Conservation (phyloP, 106 monocot species). For the Gastrodia elata region DNA sequence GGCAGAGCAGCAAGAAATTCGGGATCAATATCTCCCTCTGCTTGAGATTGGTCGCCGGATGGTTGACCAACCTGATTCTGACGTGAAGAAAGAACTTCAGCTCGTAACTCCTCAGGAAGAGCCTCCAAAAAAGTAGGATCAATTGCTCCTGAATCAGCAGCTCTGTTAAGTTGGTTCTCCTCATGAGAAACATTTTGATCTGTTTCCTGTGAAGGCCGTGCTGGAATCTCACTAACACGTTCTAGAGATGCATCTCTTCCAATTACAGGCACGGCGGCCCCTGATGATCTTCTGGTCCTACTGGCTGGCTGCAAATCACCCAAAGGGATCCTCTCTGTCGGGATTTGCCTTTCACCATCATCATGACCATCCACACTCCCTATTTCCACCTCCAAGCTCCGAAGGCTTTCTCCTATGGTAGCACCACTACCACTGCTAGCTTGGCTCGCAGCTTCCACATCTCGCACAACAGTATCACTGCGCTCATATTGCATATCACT, state of each 20-base stretch:
- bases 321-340: conserved; percentile 26
- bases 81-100: conserved; percentile 91
- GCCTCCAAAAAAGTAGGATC: conserved; percentile 98
- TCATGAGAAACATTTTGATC: conserved; percentile 30
- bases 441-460: conserved; percentile 91
- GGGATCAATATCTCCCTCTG: conserved; percentile 84
- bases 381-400: conserved; percentile 96
- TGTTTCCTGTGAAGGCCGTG: conserved; percentile 29
- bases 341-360: conserved; percentile 67
- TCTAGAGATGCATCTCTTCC: conserved; percentile 60
- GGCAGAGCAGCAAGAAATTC: conserved; percentile 99
- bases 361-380: conserved; percentile 98
- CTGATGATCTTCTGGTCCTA: conserved; percentile 49
- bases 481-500: conserved; percentile 87
- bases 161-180: conserved; percentile 42
- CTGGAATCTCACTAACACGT: conserved; percentile 85
- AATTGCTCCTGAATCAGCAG: conserved; percentile 47
- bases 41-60: conserved; percentile 62
- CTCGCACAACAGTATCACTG: conserved; percentile 58
- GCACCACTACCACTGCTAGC: conserved; percentile 97
- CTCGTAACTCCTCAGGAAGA: conserved; percentile 85
- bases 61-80: conserved; percentile 76
- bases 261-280: conserved; percentile 20
- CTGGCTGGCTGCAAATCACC: conserved; percentile 43
- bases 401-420: conserved; percentile 59